phyloP scores from a whole-genome alignment of 2,329 filamentous ascomycete genomes.

The Tolypocladium ovalisporum region DNA sequence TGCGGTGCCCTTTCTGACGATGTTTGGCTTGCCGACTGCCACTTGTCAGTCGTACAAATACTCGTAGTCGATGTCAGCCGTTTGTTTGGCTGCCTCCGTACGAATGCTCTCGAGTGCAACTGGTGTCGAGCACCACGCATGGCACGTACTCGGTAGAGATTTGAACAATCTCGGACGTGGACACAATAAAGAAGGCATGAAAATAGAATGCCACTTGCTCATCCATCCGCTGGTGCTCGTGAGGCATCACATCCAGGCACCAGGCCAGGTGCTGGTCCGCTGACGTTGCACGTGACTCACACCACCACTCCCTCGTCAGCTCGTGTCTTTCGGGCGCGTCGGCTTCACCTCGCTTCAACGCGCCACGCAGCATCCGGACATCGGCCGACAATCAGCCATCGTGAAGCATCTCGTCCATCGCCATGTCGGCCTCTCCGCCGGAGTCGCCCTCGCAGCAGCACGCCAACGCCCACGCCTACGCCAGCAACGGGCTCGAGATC shows the following conservation, averaged over 20 bases:
- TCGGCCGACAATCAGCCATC: conserved; percentile 34
- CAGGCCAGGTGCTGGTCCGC: background rate
- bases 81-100: too few species aligned
- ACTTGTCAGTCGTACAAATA: too few species aligned
- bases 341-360: conserved; percentile 29
- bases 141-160: background rate
- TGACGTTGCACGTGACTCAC: background rate
- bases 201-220: too few species aligned
- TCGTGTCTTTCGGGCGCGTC: conserved; percentile 7
- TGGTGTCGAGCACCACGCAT: background rate
- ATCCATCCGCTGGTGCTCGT: background rate
- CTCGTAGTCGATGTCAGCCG: too few species aligned
- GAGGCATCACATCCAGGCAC: background rate
- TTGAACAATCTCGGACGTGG: background rate
- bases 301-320: background rate
- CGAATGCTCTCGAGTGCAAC: background rate
- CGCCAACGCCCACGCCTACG: conserved; percentile 29
- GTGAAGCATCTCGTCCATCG: conserved; percentile 8
- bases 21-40: too few species aligned
- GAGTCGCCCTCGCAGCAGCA: conserved; percentile 9
- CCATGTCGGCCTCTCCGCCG: conserved; percentile 16
- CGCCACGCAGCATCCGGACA: conserved; percentile 23
- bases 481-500: conserved; percentile 34
- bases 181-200: background rate
- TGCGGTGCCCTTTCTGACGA: too few species aligned